Base-by-base conservation (phyloP, 2,329 filamentous ascomycete genomes). In the Aspergillus sp. region DNA sequence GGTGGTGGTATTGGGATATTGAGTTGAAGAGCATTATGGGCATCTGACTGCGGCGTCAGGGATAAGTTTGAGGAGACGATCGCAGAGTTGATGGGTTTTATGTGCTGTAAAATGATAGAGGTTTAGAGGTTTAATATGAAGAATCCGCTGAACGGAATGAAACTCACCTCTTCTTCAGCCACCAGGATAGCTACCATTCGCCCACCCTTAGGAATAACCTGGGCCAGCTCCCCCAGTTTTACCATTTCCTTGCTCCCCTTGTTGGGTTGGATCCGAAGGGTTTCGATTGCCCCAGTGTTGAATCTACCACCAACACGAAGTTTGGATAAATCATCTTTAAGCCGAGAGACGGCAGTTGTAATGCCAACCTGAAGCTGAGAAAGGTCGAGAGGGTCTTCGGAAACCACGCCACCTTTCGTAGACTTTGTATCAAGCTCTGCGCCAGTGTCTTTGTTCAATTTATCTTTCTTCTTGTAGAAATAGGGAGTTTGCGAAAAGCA, bases 131-230 rank as follows among this genome's bases (percentile, higher is more conserved):
- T 39, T 47, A 32, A 32, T 19, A 27, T 39, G 13, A 29, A 35
- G 26, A 37, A 28, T 33, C 10, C 4, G 6, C n/a, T 36, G 9
- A 2, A 6, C 34, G 11, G 3, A n/a, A 26, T 19, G 8, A 44
- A 50, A 69, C 74, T 54, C 60, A 85, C 82, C 46, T 79, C 77
- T 55, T 80, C 76, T 56, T 87, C 84, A 10, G 81, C 78, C 33
- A 79, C 79, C 19, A 85, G 61, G n/a, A 87, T 69, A 46, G 79
- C 76, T 28, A 86, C 62, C 53, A 73, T 73, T 43, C 82, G 66
- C 8, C 82, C 74, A 27, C 76, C 82, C 55, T 83, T 82, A 0
- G 81, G 80, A 33, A 86, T 70, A 11, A 87, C 79, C 58, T 85
- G 83, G 3, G 82, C 83, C 44, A 88, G 57, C 57, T 86, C 82